Conservation (phyloP, 345 rosid genomes). For the Turnera subulata region DNA sequence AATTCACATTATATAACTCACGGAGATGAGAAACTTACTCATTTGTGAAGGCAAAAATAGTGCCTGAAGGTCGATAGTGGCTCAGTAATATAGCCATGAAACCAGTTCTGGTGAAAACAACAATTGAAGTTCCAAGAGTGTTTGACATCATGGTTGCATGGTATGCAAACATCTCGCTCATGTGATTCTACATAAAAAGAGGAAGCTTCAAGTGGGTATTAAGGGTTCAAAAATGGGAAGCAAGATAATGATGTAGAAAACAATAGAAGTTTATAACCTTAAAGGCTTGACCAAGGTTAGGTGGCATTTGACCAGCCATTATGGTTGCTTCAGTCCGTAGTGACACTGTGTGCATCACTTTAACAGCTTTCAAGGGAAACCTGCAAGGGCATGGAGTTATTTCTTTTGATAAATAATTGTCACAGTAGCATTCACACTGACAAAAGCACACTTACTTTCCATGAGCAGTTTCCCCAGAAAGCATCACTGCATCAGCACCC, state of each 20-base stretch:
- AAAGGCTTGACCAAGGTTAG: conserved; percentile 88
- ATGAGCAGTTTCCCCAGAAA: conserved; percentile 99
- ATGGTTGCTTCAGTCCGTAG: conserved; percentile 91
- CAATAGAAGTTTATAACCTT: conserved; percentile 34
- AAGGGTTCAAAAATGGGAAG: conserved; percentile 7
- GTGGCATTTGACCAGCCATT: conserved; percentile 66
- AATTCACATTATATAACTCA: neutral
- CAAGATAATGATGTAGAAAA: neutral
- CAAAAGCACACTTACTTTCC: conserved; percentile 64
- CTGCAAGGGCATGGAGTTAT: conserved; percentile 33
- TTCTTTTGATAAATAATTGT: neutral
- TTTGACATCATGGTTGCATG: conserved; percentile 99
- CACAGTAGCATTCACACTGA: neutral
- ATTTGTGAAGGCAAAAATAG: conserved; percentile 85
- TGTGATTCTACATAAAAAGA: conserved; percentile 64
- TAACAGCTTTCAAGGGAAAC: conserved; percentile 91
- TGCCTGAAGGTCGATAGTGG: conserved; percentile 96
- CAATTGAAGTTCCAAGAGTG: conserved; percentile 92
- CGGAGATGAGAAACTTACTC: conserved; percentile 48
- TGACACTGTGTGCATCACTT: conserved; percentile 97
- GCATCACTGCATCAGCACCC: conserved; percentile 98
- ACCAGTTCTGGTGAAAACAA: conserved; percentile 96
- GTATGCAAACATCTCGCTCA: conserved; percentile 99
- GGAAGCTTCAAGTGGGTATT: conserved; percentile 13
- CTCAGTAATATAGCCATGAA: conserved; percentile 91